Base-by-base conservation (phyloP, 805 yeast species). In the Naumovozyma dairenensis region DNA sequence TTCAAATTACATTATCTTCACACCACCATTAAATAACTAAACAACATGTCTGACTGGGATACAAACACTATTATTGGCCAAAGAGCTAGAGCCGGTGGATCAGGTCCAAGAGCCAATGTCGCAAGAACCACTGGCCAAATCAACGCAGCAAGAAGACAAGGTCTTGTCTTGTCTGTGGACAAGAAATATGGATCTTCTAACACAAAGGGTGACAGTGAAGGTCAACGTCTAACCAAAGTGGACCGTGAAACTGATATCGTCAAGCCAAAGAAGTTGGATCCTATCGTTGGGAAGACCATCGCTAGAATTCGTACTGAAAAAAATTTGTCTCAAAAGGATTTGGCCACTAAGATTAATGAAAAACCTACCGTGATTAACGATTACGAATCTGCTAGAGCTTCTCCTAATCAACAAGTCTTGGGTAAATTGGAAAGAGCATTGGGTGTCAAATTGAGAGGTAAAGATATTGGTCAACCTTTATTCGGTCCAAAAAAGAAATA, bases 371-470 rank as follows among this genome's bases (percentile, higher is more conserved):
- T 92, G 40, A 77, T 92, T 55, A 87, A 85, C 62, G 98, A 92
- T 56, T 92, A 92, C 62, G 98, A 92, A 67, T 83, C 94, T 36
- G 96, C 95, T 39, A 77, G 94, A 57, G 98, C 95, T 29, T 75
- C 81, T 46, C 98, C 98, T 38, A 87, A 84, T 67, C 98, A 92
- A 68, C 97, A 87, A 64, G 63, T 92, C 34, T 71, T 92, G 52
- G 87, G 80, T 35, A 92, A 92, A 67, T 65, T 92, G 60, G 97
- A 92, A 67, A 75, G 96, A 62, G 93, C 80, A 27, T 69, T 92
- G 50, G 97, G 97, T 46, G 80, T 92, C 44, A 92, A 86, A 66
- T 74, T 92, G 57, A 77, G 97, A 67, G 98, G 98, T 57, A 87
- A 89, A 67, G 81, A 79, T 62, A 81, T 92, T 52, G 98, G 98